phyloP scores from a whole-genome alignment of 2,329 filamentous ascomycete species.

The Sporothrix protearum region DNA sequence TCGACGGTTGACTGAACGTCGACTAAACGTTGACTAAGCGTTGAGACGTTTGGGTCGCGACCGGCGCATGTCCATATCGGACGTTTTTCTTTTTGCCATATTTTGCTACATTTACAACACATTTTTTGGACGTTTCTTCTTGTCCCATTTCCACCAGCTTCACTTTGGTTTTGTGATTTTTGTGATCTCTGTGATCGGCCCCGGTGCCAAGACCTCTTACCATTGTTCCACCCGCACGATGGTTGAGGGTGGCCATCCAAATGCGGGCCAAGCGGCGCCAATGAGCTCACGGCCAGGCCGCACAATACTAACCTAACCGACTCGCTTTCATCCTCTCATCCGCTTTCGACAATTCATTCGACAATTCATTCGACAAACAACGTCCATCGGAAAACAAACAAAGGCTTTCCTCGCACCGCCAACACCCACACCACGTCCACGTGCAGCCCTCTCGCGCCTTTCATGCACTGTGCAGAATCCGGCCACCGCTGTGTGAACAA shows the following conservation, averaged over 20 bases:
- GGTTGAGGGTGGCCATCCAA: not conserved
- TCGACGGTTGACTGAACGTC: not conserved
- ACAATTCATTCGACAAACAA: not conserved
- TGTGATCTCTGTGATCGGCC: too few relatives aligned
- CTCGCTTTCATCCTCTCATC: not conserved
- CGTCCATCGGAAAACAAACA: not conserved
- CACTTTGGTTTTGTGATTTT: not conserved
- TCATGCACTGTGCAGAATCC: not conserved
- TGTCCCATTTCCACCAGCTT: not conserved
- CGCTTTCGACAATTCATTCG: too few relatives aligned
- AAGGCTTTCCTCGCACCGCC: constrained; percentile 7
- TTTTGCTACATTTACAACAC: not conserved
- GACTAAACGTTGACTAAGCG: not conserved
- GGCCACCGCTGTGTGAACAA: not conserved
- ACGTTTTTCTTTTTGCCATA: not conserved
- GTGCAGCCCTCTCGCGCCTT: not conserved
- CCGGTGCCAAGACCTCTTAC: not conserved
- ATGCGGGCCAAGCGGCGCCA: not conserved
- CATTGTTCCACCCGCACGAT: constrained; percentile 7
- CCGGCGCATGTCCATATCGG: not conserved
- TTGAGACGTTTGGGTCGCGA: not conserved
- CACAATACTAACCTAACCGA: constrained; percentile 10
- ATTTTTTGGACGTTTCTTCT: too few relatives aligned
- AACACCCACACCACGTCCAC: not conserved
- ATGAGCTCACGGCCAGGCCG: not conserved